Evolutionary conservation across 2,329 filamentous ascomycete genomes (phyloP).

Genomic region (Furcasterigmium sp.): DNA sequence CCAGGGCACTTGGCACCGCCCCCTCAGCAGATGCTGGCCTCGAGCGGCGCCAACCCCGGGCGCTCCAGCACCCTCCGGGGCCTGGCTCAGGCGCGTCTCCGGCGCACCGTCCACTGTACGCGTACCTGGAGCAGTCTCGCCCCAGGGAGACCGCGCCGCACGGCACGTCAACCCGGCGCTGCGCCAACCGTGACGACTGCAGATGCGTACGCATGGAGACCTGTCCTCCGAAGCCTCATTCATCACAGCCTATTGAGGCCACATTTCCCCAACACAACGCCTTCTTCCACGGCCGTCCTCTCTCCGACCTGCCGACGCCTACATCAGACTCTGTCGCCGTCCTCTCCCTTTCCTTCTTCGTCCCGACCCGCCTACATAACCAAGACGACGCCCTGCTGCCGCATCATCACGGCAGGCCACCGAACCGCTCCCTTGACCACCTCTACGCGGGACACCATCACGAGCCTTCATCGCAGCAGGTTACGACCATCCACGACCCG

Average conservation of each 20-base stretch:
- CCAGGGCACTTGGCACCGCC: no score
- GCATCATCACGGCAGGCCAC: background rate
- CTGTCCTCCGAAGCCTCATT: constrained; percentile 5
- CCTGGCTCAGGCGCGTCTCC: no score
- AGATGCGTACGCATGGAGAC: constrained; percentile 4
- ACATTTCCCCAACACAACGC: background rate
- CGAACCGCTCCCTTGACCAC: constrained; percentile 3
- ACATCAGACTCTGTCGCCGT: background rate
- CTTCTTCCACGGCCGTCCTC: background rate
- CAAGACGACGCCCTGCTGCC: background rate
- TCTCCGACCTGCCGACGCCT: background rate
- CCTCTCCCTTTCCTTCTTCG: background rate
- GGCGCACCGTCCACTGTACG: no score
- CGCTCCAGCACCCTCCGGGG: no score
- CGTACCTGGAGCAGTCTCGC: no score
- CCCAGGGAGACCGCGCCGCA: no score
- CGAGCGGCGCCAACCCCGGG: no score
- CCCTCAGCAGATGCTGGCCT: no score
- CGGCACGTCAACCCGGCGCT: background rate
- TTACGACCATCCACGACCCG: no score
- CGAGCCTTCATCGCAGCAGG: constrained; percentile 7
- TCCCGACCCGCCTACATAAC: background rate
- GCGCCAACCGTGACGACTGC: background rate
- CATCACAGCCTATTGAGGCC: constrained; percentile 1
- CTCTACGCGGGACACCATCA: constrained; percentile 2